phyloP scores from a whole-genome alignment of 1,139 yeast genomes.

The Lodderomyces orthopsilosis region DNA sequence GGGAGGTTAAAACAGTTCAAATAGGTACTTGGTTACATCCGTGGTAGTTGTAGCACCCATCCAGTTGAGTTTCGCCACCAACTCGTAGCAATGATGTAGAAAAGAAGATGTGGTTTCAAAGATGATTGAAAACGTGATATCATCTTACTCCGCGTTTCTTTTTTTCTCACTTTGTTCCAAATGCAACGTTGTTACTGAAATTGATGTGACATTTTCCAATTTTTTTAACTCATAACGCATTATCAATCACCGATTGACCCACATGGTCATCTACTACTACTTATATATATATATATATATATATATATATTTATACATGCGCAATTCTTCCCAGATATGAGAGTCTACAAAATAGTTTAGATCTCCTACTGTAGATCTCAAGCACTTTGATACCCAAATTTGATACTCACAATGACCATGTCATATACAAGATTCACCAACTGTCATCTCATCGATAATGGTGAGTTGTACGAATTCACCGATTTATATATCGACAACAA shows the following conservation, averaged over 20 bases:
- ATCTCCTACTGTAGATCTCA: not conserved
- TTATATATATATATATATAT: not conserved
- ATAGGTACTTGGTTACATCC: too few species aligned
- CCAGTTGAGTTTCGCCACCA: too few species aligned
- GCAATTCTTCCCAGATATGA: not conserved
- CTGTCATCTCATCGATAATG: constrained; percentile 52
- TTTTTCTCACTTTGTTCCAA: too few species aligned
- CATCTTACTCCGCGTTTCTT: too few species aligned
- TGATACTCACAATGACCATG: not conserved
- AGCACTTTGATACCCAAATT: not conserved
- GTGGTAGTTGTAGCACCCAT: too few species aligned
- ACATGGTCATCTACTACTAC: not conserved
- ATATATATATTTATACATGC: not conserved
- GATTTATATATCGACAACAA: constrained; percentile 48
- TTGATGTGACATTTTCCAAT: not conserved
- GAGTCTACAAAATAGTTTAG: not conserved
- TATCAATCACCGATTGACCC: not conserved
- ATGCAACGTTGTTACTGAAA: not conserved
- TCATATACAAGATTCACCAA: constrained; percentile 38
- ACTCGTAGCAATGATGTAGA: too few species aligned
- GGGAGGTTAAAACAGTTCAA: too few species aligned
- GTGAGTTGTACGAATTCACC: constrained; percentile 33
- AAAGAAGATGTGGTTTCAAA: too few species aligned
- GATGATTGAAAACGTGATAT: too few species aligned
- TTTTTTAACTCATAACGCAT: not conserved